Percentiles rank a stretch among this genome's conserved stretches.
phyloP scores from a whole-genome alignment of 805 yeast species.

The Barnettozyma botsteinii region DNA sequence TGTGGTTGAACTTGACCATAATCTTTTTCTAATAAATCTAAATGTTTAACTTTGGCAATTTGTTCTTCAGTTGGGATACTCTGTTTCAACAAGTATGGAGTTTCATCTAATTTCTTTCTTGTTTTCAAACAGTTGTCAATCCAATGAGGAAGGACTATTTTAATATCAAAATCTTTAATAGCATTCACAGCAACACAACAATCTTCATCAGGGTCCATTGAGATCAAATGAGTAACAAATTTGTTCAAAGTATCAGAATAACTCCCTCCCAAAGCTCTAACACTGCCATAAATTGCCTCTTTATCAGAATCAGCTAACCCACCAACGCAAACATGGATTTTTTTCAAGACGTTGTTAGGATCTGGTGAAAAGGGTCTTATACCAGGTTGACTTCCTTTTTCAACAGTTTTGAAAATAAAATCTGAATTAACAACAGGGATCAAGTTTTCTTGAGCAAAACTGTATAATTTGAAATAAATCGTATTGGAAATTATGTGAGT shows the following conservation, averaged over 20 bases:
- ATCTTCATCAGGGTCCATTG: constrained; percentile 51
- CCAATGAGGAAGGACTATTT: constrained; percentile 76
- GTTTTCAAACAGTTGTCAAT: constrained; percentile 60
- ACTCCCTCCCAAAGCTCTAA: constrained; percentile 70
- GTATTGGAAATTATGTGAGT: constrained; percentile 50
- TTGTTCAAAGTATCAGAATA: constrained; percentile 54
- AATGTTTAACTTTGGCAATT: constrained; percentile 11
- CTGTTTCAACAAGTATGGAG: constrained; percentile 36
- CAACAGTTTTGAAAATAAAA: constrained; percentile 53
- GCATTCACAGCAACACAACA: constrained; percentile 48
- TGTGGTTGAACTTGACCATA: constrained; percentile 9
- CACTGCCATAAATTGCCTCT: constrained; percentile 64
- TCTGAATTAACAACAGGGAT: constrained; percentile 58
- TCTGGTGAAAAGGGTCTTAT: constrained; percentile 66
- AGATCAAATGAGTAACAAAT: constrained; percentile 74
- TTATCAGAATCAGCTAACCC: constrained; percentile 52
- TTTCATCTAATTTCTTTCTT: constrained; percentile 45
- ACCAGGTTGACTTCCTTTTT: constrained; percentile 38
- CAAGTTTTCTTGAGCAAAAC: constrained; percentile 42
- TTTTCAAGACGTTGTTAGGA: constrained; percentile 57
- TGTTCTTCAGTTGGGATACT: constrained; percentile 8
- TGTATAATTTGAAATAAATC: constrained; percentile 38
- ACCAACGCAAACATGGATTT: constrained; percentile 55
- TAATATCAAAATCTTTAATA: constrained; percentile 37
- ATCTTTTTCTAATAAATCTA: constrained; percentile 11